Evolutionary conservation across 2,329 filamentous ascomycete species (phyloP), one percentile per base, ranked within the genome.

Genomic region (Mollisiaceae sp.): DNA sequence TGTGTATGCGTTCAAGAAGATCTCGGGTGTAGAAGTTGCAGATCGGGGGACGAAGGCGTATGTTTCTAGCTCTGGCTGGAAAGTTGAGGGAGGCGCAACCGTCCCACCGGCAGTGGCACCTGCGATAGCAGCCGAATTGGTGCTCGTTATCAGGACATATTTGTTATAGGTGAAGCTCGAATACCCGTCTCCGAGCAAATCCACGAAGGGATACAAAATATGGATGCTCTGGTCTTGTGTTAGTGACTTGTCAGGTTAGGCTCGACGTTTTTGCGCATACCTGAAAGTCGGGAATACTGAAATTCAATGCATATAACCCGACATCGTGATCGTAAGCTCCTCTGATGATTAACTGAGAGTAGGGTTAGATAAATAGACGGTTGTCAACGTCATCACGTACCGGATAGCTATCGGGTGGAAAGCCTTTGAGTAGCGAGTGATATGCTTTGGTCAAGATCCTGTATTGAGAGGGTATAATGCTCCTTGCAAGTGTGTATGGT

Each of bases 161-260:
- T 63, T 78, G 0, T 78, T 78, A 79, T 82, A 86, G 45, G 81
- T 81, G 76, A 86, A 87, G 2, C 80, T 81, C 0, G 82, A 82
- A 66, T 79, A 75, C 39, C 81, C 81, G 73, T 86, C 83, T 59
- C 78, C 77, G 2, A 85, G 75, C 6, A 84, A 71, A 70, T 86
- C 84, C 43, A 87, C 65, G 72, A 87, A 87, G 0, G 85, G 85
- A 64, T 86, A 87, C 68, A 83, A 81, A 66, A 85, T 80, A 9
- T 81, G 80, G 20, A 81, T 76, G 43, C 81, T 82, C 84, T 86
- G 12, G 27, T 32, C 12, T 39, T 32, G 8, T 63, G 14, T 60
- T 32, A 59, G 36, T 62, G 36, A 3, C 38, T n/a, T 59, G 20
- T 8, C 32, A 15, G 14, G 20, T 12, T 14, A 54, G 15, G 24